A percentile compares a stretch with the other conserved stretches of the same genome.
Evolutionary conservation across 495 filamentous ascomycete genomes (phyloP).

Genomic region (Gamarada debralockiae): DNA sequence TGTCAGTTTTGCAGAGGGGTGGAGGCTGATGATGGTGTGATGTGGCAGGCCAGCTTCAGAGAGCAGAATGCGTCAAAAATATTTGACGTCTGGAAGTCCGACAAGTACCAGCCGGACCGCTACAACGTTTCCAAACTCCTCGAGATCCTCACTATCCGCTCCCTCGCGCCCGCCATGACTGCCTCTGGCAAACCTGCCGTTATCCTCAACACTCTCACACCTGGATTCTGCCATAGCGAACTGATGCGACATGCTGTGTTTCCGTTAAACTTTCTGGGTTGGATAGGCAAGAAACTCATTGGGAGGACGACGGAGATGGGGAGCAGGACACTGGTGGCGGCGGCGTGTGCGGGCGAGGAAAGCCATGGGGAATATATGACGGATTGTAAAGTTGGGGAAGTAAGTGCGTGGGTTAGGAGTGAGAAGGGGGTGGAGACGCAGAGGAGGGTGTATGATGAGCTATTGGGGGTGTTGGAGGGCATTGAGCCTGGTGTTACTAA

Average conservation of each 20-base stretch:
- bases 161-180: constrained; percentile 35
- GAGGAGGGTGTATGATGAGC: constrained; percentile 27
- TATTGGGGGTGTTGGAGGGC: constrained; percentile 29
- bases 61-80: constrained; percentile 4
- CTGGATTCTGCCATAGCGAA: constrained; percentile 24
- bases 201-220: constrained; percentile 44
- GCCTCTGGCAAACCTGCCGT: constrained; percentile 28
- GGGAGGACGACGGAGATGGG: constrained; percentile 17
- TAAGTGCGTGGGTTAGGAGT: constrained; percentile 23
- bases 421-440: constrained; percentile 26
- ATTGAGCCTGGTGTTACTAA: constrained; percentile 26
- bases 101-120: constrained; percentile 7
- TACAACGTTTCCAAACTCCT: constrained; percentile 53
- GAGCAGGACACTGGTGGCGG: constrained; percentile 14
- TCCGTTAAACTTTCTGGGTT: constrained; percentile 6
- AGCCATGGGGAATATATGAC: constrained; percentile 13
- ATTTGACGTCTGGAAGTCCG: constrained; percentile 8
- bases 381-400: constrained; percentile 8
- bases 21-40: background rate
- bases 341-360: constrained; percentile 9
- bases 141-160: constrained; percentile 41
- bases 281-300: constrained; percentile 13
- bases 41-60: constrained; percentile 9
- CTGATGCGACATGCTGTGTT: constrained; percentile 14
- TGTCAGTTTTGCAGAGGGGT: background rate